Percentiles rank a stretch among this genome's conserved stretches.
These are phyloP conservation scores for Carallia brachiata DNA, from an alignment of 345 rosid genomes.

Conservation along the genomic window DNA sequence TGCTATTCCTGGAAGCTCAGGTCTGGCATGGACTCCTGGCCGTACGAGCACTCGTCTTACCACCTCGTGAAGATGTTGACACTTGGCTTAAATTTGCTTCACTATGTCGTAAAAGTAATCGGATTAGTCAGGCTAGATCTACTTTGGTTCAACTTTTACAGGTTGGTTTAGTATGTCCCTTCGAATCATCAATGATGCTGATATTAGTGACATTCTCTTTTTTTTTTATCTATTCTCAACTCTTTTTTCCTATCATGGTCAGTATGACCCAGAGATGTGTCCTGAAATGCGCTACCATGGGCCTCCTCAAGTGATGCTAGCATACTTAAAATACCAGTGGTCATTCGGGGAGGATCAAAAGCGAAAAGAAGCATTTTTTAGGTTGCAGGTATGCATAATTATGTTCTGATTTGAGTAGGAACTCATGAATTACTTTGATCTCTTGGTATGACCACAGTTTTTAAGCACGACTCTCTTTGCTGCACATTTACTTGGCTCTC, in stretches of 20 bases:
- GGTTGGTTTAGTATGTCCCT: constrained; percentile 37
- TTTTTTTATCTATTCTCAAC: constrained; percentile 4
- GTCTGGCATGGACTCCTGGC: constrained; percentile 93
- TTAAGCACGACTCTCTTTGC: constrained; percentile 5
- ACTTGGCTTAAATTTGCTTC: constrained; percentile 96
- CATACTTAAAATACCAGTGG: constrained; percentile 94
- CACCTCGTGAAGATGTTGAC: constrained; percentile 90
- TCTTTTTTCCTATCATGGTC: constrained; percentile 18
- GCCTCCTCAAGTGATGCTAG: constrained; percentile 95
- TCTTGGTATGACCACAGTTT: constrained; percentile 10
- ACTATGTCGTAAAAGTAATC: constrained; percentile 83
- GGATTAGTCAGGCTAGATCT: constrained; percentile 95
- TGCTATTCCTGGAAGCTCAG: constrained; percentile 28
- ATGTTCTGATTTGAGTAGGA: neutral
- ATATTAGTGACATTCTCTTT: constrained; percentile 6
- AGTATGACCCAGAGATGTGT: constrained; percentile 92
- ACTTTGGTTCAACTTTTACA: constrained; percentile 87
- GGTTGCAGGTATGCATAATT: constrained; percentile 61
- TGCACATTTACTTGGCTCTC: constrained; percentile 16
- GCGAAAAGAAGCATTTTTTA: constrained; percentile 85
- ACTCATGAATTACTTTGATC: neutral
- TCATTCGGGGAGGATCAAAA: constrained; percentile 95
- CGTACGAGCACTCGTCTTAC: constrained; percentile 90
- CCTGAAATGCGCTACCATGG: constrained; percentile 75
- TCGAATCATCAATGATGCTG: neutral